Evolutionary conservation across 2,329 filamentous ascomycete species (phyloP), one percentile per base, ranked within the genome.

Genomic region (Alternaria sp.): DNA sequence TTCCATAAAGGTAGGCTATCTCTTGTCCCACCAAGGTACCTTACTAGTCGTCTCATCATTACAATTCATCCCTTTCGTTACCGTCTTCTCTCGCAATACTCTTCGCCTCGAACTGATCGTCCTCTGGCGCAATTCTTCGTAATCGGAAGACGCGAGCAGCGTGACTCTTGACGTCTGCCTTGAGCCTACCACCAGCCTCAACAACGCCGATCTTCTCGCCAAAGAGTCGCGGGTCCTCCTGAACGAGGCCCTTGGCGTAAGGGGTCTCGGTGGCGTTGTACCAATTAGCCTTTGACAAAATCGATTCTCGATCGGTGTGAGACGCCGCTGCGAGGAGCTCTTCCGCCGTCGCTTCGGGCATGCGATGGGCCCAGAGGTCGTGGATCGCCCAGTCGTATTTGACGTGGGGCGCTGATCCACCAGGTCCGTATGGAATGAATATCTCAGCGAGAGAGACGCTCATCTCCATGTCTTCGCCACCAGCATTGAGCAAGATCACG

Each of bases 341-440:
- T 26, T 68, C 58, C 1, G 70, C 71, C 2, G 65, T 71, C 6
- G 33, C 23, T 3, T 68, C 58, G 0, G 66, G 9, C 71, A 74
- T 74, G 28, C 71, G 71, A 25, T 69, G 45, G 2, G 70, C 70
- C 70, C 71, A 74, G 2, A 74, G 67, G 23, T 74, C 71, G 43
- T 74, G 67, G 18, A 74, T 58, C 1, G 68, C 66, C 71, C 71
- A 74, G 46, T 71, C 68, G 30, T 65, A 74, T 10, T 71, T 67
- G 23, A 66, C 63, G 46, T 71, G 71, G 1, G 69, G 71, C 6
- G 71, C 71, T 12, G 72, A 71, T 21, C 71, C 71, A 15, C 69
- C 70, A 1, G 71, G 67, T 41, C 71, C 70, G 18, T 71, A 72
- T 1, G 70, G 67, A 1, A 70, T 71, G 49, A 74, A 74, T 15